A percentile compares a stretch with the other conserved stretches of the same genome.
Evolutionary conservation across 2,329 filamentous ascomycete genomes (phyloP).

Genomic region (Colletotrichum sp.): DNA sequence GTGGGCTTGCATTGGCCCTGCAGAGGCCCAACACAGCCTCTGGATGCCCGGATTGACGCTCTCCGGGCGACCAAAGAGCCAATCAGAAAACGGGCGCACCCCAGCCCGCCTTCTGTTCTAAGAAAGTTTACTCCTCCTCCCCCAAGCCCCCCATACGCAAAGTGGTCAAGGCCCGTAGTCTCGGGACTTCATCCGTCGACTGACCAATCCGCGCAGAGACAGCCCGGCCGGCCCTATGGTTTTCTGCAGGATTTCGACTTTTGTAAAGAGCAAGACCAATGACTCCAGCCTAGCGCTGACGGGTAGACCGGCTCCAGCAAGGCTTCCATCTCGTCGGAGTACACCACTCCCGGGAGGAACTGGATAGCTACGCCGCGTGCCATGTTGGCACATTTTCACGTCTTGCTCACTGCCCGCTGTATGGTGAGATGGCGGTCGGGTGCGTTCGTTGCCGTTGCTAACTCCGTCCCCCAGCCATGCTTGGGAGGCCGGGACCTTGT

Average conservation of each 20-base stretch:
- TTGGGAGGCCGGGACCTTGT: background rate
- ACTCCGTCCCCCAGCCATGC: background rate
- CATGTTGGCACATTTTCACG: background rate
- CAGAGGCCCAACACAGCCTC: conserved; percentile 5
- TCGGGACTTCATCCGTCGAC: background rate
- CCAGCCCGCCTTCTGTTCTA: background rate
- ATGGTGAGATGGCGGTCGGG: background rate
- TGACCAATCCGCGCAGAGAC: background rate
- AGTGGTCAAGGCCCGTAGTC: background rate
- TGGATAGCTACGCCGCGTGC: background rate
- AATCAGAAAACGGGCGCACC: background rate
- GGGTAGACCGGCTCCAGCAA: background rate
- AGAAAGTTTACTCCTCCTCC: background rate
- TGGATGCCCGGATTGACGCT: background rate
- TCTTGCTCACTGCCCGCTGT: background rate
- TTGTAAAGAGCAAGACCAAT: background rate
- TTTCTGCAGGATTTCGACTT: background rate
- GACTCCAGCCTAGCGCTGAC: conserved; percentile 4
- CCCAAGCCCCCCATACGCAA: background rate
- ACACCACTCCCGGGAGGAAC: background rate
- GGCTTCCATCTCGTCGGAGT: background rate
- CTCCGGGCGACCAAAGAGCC: background rate
- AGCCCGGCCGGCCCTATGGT: background rate
- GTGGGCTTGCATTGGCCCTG: background rate
- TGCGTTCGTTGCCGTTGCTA: background rate